phyloP scores from a whole-genome alignment of 768 basidiomycete genomes.

The Guyanaporus albipodus region DNA sequence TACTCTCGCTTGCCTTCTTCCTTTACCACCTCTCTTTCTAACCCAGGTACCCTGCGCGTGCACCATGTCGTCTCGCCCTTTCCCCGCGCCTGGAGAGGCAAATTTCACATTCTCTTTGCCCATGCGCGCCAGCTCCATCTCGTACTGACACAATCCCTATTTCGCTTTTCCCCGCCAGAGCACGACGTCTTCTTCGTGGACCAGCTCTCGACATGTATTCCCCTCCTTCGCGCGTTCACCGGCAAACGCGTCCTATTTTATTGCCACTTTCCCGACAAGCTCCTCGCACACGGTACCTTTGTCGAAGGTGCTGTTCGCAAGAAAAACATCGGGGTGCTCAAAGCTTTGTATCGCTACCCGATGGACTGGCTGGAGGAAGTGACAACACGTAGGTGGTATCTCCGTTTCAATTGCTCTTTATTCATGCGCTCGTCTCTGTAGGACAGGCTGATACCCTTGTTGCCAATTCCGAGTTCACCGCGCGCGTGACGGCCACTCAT shows the following conservation, averaged over 20 bases:
- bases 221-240: conserved; percentile 64
- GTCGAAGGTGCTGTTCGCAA: conserved; percentile 49
- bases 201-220: conserved; percentile 90
- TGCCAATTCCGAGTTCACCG: conserved; percentile 89
- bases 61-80: conserved; percentile 70
- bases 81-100: conserved; percentile 74
- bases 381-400: conserved; percentile 67
- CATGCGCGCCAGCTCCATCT: conserved; percentile 88
- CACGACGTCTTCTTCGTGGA: conserved; percentile 93
- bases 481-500: conserved; percentile 70
- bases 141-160: conserved; percentile 47
- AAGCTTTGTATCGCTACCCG: conserved; percentile 77
- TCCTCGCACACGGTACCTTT: conserved; percentile 68
- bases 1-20: conserved; percentile 7
- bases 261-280: conserved; percentile 96
- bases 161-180: conserved; percentile 38
- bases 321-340: conserved; percentile 49
- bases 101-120: conserved; percentile 85
- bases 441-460: conserved; percentile 88
- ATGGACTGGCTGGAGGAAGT: conserved; percentile 89
- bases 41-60: conserved; percentile 80
- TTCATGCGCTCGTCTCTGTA: conserved; percentile 29
- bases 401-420: neutral
- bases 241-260: conserved; percentile 91
- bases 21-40: neutral